Conservation (phyloP, 2,329 filamentous ascomycete species). For the Colletotrichum neosansevieriae region DNA sequence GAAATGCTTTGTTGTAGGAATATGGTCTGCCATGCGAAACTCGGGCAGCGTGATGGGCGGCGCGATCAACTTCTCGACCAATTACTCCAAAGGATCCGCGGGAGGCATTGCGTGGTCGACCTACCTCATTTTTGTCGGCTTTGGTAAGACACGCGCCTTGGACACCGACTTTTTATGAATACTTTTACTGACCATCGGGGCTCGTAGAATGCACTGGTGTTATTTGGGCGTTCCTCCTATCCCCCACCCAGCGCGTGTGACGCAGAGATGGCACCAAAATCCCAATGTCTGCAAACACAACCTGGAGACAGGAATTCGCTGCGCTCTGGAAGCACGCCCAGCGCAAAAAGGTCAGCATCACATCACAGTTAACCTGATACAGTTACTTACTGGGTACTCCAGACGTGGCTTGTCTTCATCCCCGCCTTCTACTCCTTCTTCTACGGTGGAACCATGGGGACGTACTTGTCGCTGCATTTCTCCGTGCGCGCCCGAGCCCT, state of each 20-base stretch:
- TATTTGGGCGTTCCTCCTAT: conserved; percentile 45
- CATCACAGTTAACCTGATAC: neutral
- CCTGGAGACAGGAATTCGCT: conserved; percentile 43
- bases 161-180: too few relatives aligned
- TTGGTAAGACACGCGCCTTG: conserved; percentile 38
- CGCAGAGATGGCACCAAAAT: conserved; percentile 46
- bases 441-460: conserved; percentile 49
- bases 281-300: conserved; percentile 41
- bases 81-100: conserved; percentile 45
- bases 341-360: conserved; percentile 40
- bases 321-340: conserved; percentile 42
- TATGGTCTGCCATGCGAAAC: conserved; percentile 45
- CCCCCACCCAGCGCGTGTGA: conserved; percentile 46
- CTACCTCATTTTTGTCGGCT: conserved; percentile 47
- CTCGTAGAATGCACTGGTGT: conserved; percentile 44
- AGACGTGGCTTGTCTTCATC: conserved; percentile 45
- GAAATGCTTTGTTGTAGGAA: conserved; percentile 16
- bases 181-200: neutral
- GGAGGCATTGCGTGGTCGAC: conserved; percentile 46
- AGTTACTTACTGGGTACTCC: conserved; percentile 11
- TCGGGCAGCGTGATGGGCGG: conserved; percentile 55
- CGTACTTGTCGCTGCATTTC: conserved; percentile 45
- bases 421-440: conserved; percentile 51
- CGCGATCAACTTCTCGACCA: conserved; percentile 61
- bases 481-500: conserved; percentile 45